Percentiles rank a stretch among this genome's conserved stretches.
phyloP scores from a whole-genome alignment of 805 yeast genomes.

The Wickerhamiella kurtzmanii region DNA sequence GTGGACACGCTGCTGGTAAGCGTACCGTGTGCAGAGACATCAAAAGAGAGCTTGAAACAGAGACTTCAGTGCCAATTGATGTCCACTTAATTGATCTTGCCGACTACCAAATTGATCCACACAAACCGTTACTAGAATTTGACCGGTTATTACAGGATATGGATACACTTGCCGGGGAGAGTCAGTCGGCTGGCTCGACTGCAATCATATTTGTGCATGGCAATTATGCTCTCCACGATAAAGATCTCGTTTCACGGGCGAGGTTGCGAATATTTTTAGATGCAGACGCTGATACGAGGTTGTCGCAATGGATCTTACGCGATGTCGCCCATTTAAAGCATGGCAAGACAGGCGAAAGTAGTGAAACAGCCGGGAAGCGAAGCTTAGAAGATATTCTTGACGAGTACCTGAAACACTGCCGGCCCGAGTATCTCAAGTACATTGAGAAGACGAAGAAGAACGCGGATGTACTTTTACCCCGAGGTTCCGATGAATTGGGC shows the following conservation, averaged over 20 bases:
- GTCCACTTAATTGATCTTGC: constrained; percentile 33
- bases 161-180: constrained; percentile 2
- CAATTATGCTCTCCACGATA: constrained; percentile 61
- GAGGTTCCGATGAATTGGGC: constrained; percentile 51
- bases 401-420: constrained; percentile 40
- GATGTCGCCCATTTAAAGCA: constrained; percentile 19
- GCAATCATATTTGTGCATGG: constrained; percentile 50
- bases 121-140: constrained; percentile 25
- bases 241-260: constrained; percentile 40
- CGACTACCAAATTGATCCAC: constrained; percentile 23
- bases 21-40: constrained; percentile 27
- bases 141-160: constrained; percentile 16
- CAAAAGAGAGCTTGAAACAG: constrained; percentile 21
- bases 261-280: constrained; percentile 63
- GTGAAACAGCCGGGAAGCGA: constrained; percentile 8
- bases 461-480: constrained; percentile 64
- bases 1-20: constrained; percentile 52
- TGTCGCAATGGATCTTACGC: constrained; percentile 54
- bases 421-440: constrained; percentile 54
- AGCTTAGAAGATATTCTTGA: constrained; percentile 26
- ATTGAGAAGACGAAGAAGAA: constrained; percentile 47
- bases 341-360: background rate
- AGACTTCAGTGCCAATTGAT: constrained; percentile 13
- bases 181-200: background rate
- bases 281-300: constrained; percentile 71